These are phyloP conservation scores for Wickerhamiella kurtzmanii DNA, from an alignment of 805 yeast genomes.

Conservation along the genomic window DNA sequence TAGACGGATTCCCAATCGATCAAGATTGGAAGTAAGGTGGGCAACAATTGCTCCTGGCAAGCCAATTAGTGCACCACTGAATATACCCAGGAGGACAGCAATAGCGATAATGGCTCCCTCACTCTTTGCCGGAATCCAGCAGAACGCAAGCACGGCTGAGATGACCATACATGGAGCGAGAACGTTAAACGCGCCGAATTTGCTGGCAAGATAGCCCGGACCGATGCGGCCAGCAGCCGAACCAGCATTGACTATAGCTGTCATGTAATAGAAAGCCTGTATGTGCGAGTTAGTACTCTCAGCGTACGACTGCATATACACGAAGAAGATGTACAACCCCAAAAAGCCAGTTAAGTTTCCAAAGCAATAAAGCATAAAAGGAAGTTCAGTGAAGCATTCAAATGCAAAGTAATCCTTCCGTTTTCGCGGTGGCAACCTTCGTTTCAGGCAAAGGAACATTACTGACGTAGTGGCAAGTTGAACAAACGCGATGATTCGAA, in stretches of 20 bases:
- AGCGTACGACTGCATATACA: constrained; percentile 25
- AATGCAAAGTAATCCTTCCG: constrained; percentile 19
- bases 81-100: constrained; percentile 23
- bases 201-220: constrained; percentile 37
- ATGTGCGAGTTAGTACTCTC: constrained; percentile 14
- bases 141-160: constrained; percentile 24
- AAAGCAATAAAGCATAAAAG: constrained; percentile 17
- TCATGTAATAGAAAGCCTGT: constrained; percentile 20
- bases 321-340: constrained; percentile 25
- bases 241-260: constrained; percentile 27
- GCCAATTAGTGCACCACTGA: constrained; percentile 25
- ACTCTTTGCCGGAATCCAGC: constrained; percentile 27
- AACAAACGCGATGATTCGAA: constrained; percentile 36
- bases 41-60: constrained; percentile 25
- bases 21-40: constrained; percentile 19
- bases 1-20: constrained; percentile 32
- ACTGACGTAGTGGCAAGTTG: constrained; percentile 22
- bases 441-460: constrained; percentile 18
- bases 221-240: constrained; percentile 38
- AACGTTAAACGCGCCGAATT: constrained; percentile 34
- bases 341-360: constrained; percentile 21
- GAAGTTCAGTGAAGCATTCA: constrained; percentile 20
- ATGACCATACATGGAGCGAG: constrained; percentile 23
- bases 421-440: constrained; percentile 23
- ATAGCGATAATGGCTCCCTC: constrained; percentile 23